phyloP scores from a whole-genome alignment of 176 grass and related monocot species.

The Juncus effusus region DNA sequence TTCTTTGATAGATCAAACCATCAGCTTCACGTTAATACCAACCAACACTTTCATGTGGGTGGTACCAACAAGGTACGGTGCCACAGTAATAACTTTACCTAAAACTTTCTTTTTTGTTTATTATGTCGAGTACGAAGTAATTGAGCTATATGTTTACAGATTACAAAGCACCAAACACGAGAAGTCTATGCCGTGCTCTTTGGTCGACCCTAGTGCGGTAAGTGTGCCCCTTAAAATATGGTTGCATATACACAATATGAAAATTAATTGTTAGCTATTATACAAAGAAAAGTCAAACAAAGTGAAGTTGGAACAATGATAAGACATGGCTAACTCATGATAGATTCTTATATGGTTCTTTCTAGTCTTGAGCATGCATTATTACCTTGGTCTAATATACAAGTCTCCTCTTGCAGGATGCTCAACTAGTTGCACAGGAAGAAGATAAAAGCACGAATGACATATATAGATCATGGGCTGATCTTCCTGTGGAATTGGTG shows the following conservation, averaged over 20 bases:
- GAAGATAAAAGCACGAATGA: not conserved
- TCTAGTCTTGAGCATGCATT: not conserved
- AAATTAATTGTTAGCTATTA: too few species aligned
- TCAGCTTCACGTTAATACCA: not conserved
- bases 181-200: not conserved
- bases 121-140: not conserved
- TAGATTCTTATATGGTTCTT: not conserved
- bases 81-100: not conserved
- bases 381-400: not conserved
- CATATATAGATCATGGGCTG: not conserved
- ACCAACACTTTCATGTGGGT: slow-evolving; percentile 6
- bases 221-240: too few species aligned
- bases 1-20: slow-evolving; percentile 5
- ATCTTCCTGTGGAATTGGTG: slow-evolving; percentile 20
- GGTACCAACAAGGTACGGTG: not conserved
- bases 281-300: too few species aligned
- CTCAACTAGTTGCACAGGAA: not conserved
- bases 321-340: not conserved
- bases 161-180: not conserved
- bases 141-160: not conserved
- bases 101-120: not conserved
- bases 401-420: not conserved
- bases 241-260: too few species aligned
- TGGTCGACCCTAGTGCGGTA: too few species aligned
- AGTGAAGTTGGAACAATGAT: too few species aligned